Conservation (phyloP, 176 grass and related monocot genomes). For the Oryza meyeriana region DNA sequence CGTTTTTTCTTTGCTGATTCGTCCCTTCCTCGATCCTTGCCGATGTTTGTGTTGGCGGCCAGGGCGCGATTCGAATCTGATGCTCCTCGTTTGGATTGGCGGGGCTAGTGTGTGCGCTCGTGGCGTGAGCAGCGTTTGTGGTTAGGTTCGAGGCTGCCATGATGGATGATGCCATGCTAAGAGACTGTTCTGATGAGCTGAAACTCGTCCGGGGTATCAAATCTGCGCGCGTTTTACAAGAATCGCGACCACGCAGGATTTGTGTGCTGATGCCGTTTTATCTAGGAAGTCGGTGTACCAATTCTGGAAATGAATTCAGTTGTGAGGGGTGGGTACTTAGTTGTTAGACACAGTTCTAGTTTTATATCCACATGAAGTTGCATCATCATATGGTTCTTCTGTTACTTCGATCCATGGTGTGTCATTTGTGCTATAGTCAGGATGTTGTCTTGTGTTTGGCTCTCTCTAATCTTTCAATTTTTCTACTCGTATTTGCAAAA, state of each 20-base stretch:
- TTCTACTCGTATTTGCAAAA: neutral
- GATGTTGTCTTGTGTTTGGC: neutral
- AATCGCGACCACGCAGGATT: neutral
- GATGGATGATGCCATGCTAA: neutral
- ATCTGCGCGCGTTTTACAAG: neutral
- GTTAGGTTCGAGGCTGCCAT: neutral
- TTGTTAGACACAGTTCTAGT: neutral
- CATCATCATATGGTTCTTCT: neutral
- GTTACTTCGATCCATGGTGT: neutral
- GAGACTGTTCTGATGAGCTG: neutral
- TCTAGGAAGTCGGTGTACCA: neutral
- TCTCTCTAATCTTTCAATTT: neutral
- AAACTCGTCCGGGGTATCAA: neutral
- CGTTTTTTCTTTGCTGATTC: neutral
- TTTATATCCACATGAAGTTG: neutral
- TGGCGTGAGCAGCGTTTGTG: neutral
- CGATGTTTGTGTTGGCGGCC: neutral
- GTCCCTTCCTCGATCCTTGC: neutral
- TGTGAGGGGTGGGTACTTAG: neutral
- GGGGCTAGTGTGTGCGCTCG: neutral
- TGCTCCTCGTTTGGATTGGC: neutral
- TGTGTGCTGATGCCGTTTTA: neutral
- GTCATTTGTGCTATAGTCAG: neutral
- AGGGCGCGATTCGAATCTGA: neutral
- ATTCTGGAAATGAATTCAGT: neutral